Percentiles rank a stretch among this genome's conserved stretches.
Conservation (phyloP, 441 rosid genomes). For the Populus trichocarpa region DNA sequence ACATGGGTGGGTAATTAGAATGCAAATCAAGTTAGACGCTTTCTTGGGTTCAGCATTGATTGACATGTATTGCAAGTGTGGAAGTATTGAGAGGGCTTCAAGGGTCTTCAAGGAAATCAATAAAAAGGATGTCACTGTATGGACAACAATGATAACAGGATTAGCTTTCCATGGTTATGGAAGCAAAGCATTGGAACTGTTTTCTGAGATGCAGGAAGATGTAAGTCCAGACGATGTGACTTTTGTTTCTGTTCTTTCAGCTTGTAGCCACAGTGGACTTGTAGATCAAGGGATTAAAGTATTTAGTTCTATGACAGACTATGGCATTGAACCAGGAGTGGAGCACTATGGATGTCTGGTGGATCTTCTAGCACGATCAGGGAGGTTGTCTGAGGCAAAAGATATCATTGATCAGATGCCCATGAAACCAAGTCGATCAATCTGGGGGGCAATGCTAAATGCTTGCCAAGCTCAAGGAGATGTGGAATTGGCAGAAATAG, state of each 20-base stretch:
- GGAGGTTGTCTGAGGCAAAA: constrained; percentile 42
- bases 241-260: constrained; percentile 45
- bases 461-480: constrained; percentile 39
- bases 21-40: constrained; percentile 17
- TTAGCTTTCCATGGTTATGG: constrained; percentile 53
- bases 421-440: constrained; percentile 37
- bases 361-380: constrained; percentile 56
- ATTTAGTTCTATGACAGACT: constrained; percentile 39
- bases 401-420: constrained; percentile 32
- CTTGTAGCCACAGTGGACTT: constrained; percentile 54
- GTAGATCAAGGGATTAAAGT: constrained; percentile 42
- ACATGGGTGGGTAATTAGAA: constrained; percentile 35
- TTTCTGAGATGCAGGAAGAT: constrained; percentile 41
- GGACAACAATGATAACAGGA: constrained; percentile 66
- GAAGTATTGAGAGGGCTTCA: constrained; percentile 40
- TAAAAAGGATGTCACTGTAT: constrained; percentile 40
- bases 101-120: constrained; percentile 29
- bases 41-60: constrained; percentile 48
- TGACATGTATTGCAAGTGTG: constrained; percentile 64
- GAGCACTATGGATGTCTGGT: constrained; percentile 63
- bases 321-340: constrained; percentile 41
- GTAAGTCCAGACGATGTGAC: constrained; percentile 46
- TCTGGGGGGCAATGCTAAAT: constrained; percentile 58
- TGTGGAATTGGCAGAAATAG: constrained; percentile 49
- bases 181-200: constrained; percentile 43